Conservation (phyloP, 2,329 filamentous ascomycete species). For the Cytospora piceae region DNA sequence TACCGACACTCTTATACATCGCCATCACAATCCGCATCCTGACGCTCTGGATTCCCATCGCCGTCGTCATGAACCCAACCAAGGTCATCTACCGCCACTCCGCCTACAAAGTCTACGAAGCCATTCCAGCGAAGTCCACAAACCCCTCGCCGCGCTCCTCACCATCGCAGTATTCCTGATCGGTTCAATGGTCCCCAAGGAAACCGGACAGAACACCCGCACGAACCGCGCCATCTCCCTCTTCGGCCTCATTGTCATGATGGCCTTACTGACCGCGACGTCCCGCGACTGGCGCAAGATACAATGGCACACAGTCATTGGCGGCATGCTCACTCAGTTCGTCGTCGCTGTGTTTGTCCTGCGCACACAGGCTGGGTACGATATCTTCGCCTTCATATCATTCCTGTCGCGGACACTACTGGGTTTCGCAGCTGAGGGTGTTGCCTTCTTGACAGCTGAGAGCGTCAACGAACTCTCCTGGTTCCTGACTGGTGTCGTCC, state of each 20-base stretch:
- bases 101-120: slow-evolving; percentile 58
- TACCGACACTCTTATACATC: slow-evolving; percentile 83
- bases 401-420: slow-evolving; percentile 73
- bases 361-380: slow-evolving; percentile 77
- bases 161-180: slow-evolving; percentile 76
- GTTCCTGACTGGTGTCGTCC: slow-evolving; percentile 82
- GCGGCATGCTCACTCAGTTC: slow-evolving; percentile 87
- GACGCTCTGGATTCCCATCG: slow-evolving; percentile 73
- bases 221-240: slow-evolving; percentile 80
- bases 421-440: slow-evolving; percentile 74
- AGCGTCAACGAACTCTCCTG: slow-evolving; percentile 51
- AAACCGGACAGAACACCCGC: slow-evolving; percentile 75
- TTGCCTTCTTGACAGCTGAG: slow-evolving; percentile 67
- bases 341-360: slow-evolving; percentile 87
- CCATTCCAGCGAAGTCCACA: slow-evolving; percentile 69
- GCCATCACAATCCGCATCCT: slow-evolving; percentile 73
- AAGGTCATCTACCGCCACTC: slow-evolving; percentile 70
- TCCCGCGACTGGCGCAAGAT: slow-evolving; percentile 68
- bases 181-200: slow-evolving; percentile 74
- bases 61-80: slow-evolving; percentile 68
- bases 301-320: slow-evolving; percentile 81
- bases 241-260: slow-evolving; percentile 75
- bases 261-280: slow-evolving; percentile 68
- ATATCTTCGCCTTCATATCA: slow-evolving; percentile 91
- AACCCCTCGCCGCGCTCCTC: slow-evolving; percentile 63